Evolutionary conservation across 1,284 basidiomycete species (phyloP).

Genomic region (Cryptococcus amylolentus): DNA sequence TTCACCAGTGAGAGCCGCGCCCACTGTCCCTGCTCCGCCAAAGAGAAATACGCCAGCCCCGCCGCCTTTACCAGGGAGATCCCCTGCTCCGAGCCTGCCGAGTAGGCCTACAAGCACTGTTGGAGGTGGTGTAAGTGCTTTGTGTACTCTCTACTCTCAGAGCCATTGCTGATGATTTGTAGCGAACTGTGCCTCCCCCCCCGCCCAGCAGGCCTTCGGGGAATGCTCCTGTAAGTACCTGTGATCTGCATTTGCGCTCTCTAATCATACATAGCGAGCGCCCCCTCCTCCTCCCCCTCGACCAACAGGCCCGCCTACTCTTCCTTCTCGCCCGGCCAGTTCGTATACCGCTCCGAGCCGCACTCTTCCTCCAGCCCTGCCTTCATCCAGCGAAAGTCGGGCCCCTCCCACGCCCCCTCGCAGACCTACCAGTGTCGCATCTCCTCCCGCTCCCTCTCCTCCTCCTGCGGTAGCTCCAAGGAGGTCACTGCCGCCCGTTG

Average conservation of each 20-base stretch:
- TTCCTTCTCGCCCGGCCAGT: conserved; percentile 32
- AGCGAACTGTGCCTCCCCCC: neutral
- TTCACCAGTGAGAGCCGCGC: conserved; percentile 25
- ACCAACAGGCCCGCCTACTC: conserved; percentile 43
- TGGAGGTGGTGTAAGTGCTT: conserved; percentile 23
- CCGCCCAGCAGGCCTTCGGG: too few species aligned
- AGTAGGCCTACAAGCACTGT: conserved; percentile 37
- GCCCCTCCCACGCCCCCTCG: too few species aligned
- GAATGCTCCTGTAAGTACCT: too few species aligned
- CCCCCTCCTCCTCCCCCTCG: conserved; percentile 41
- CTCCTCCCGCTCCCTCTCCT: too few species aligned
- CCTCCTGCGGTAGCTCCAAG: too few species aligned
- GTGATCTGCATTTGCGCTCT: too few species aligned
- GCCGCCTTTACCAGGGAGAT: conserved; percentile 48
- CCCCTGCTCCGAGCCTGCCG: conserved; percentile 42
- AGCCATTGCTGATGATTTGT: conserved; percentile 7
- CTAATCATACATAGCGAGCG: conserved; percentile 33
- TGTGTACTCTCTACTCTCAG: conserved; percentile 16
- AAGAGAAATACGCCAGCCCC: conserved; percentile 21
- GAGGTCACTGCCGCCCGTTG: neutral
- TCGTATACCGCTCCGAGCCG: conserved; percentile 20
- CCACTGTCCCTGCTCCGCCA: conserved; percentile 27
- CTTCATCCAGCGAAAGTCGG: neutral
- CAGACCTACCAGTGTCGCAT: too few species aligned
- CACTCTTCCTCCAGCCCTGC: conserved; percentile 25